Conservation (phyloP, 1,284 basidiomycete genomes). For the Cerrena zonata region DNA sequence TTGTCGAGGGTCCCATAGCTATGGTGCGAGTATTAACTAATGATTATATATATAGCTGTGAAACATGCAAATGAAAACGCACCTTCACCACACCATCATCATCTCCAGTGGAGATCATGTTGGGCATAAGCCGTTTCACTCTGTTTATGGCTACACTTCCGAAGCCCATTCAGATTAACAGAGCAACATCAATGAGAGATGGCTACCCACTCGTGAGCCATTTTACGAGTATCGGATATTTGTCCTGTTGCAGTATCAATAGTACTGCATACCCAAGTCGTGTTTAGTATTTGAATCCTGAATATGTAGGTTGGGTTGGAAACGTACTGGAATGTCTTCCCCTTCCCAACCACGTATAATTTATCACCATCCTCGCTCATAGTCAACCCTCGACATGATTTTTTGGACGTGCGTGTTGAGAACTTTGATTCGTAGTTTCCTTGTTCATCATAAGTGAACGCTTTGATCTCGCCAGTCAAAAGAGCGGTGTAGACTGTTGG, state of each 20-base stretch:
- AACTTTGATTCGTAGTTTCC: slow-evolving; percentile 51
- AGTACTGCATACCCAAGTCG: slow-evolving; percentile 37
- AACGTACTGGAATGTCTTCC: slow-evolving; percentile 72
- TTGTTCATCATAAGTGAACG: slow-evolving; percentile 69
- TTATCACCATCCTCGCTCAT: slow-evolving; percentile 58
- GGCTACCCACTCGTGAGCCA: slow-evolving; percentile 74
- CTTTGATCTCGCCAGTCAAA: slow-evolving; percentile 78
- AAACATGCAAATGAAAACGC: not conserved
- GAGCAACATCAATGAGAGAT: slow-evolving; percentile 7
- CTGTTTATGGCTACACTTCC: slow-evolving; percentile 80
- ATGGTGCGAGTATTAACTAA: not conserved
- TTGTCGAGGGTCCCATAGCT: slow-evolving; percentile 87
- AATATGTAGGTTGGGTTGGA: not conserved
- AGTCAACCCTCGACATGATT: slow-evolving; percentile 71
- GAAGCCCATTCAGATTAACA: slow-evolving; percentile 30
- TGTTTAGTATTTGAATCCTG: not conserved
- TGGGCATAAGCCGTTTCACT: slow-evolving; percentile 61
- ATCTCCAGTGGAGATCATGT: slow-evolving; percentile 80
- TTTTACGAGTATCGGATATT: slow-evolving; percentile 54
- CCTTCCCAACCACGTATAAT: slow-evolving; percentile 81
- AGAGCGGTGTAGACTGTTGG: slow-evolving; percentile 73
- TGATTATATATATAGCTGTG: not conserved
- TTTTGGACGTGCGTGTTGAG: slow-evolving; percentile 59
- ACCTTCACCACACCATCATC: slow-evolving; percentile 93
- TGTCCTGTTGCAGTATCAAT: slow-evolving; percentile 66